Percentiles rank a stretch among this genome's conserved stretches.
These are phyloP conservation scores for Penicillium nucicola DNA, from an alignment of 495 filamentous ascomycete genomes.

Conservation along the genomic window DNA sequence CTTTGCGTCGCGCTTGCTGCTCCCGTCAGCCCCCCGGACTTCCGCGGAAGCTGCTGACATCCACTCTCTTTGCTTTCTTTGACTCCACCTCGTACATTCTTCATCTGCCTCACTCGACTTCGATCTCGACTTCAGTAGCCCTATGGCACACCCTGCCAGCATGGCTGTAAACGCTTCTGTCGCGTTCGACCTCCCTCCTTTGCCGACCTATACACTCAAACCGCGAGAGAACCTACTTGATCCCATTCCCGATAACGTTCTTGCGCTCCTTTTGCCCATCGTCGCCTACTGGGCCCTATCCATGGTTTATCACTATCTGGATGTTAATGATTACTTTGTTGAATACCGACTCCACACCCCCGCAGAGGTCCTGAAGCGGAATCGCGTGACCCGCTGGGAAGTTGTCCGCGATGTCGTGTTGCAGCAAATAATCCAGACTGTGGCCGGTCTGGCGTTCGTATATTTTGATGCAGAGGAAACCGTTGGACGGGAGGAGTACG, in stretches of 20 bases:
- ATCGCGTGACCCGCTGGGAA: constrained; percentile 77
- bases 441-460: constrained; percentile 57
- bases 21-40: constrained; percentile 12
- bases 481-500: constrained; percentile 73
- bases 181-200: constrained; percentile 63
- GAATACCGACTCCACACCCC: constrained; percentile 91
- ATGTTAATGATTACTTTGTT: constrained; percentile 75
- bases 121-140: background rate
- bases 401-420: constrained; percentile 83
- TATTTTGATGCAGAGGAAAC: constrained; percentile 63
- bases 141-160: constrained; percentile 6
- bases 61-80: constrained; percentile 5
- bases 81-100: background rate
- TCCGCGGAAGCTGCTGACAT: constrained; percentile 10
- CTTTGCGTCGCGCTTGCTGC: constrained; percentile 10
- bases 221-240: constrained; percentile 69
- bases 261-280: constrained; percentile 72
- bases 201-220: constrained; percentile 67
- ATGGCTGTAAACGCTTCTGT: constrained; percentile 43
- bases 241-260: constrained; percentile 74
- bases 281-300: constrained; percentile 86
- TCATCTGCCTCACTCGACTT: constrained; percentile 1
- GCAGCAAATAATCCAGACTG: constrained; percentile 84
- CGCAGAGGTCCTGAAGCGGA: constrained; percentile 79
- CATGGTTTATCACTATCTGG: constrained; percentile 81